Evolutionary conservation across 179 eudicot genomes (phyloP).

Genomic region (Drosera spatulata): DNA sequence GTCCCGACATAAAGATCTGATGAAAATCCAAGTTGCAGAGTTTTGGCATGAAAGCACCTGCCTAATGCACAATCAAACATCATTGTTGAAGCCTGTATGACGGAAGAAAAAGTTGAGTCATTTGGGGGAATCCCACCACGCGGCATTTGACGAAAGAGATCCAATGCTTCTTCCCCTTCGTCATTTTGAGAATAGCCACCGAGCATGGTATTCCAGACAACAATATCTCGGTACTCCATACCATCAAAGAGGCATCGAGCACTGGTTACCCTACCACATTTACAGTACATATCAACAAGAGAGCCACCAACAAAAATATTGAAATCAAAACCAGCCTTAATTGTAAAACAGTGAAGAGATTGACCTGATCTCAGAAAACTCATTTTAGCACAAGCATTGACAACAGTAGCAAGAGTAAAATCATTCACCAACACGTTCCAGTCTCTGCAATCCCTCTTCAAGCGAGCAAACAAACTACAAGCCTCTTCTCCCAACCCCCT

Average conservation of each 20-base stretch:
- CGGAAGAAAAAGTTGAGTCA: constrained; percentile 23
- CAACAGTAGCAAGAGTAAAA: constrained; percentile 27
- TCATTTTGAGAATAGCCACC: constrained; percentile 34
- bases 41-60: constrained; percentile 22
- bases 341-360: constrained; percentile 21
- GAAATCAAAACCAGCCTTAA: constrained; percentile 24
- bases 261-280: constrained; percentile 20
- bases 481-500: constrained; percentile 22
- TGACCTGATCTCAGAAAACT: constrained; percentile 17
- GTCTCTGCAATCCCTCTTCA: constrained; percentile 10
- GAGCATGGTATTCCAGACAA: constrained; percentile 52
- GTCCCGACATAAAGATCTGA: constrained; percentile 31
- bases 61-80: constrained; percentile 27
- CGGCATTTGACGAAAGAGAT: constrained; percentile 26
- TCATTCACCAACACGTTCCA: constrained; percentile 21
- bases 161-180: constrained; percentile 30
- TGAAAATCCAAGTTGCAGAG: constrained; percentile 19
- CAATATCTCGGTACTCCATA: constrained; percentile 26
- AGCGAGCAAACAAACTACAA: constrained; percentile 21
- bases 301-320: constrained; percentile 29
- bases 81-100: constrained; percentile 23
- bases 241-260: constrained; percentile 33
- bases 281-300: constrained; percentile 32
- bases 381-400: constrained; percentile 29
- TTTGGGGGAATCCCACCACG: constrained; percentile 21